Percentiles rank a stretch among this genome's conserved stretches.
These are phyloP conservation scores for Phlebopus sp. DNA, from an alignment of 1,284 basidiomycete species.

Conservation along the genomic window DNA sequence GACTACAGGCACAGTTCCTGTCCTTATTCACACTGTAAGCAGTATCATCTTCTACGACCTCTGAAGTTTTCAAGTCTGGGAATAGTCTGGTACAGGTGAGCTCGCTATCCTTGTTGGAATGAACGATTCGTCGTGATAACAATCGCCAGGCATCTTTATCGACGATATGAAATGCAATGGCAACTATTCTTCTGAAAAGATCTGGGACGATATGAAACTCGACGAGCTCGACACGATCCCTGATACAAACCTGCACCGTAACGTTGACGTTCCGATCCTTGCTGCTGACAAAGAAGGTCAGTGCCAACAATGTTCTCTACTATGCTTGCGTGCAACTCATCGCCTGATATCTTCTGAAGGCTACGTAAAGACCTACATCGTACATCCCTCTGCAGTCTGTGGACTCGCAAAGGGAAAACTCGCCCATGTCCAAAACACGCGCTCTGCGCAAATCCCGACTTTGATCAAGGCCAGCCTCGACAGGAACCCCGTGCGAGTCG, in stretches of 20 bases:
- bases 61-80: too few relatives aligned
- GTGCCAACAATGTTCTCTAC: neutral
- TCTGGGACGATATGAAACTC: slow-evolving; percentile 38
- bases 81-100: too few relatives aligned
- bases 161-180: slow-evolving; percentile 30
- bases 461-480: slow-evolving; percentile 26
- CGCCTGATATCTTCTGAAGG: too few relatives aligned
- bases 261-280: slow-evolving; percentile 37
- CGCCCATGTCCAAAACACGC: slow-evolving; percentile 31
- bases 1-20: too few relatives aligned
- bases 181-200: slow-evolving; percentile 28
- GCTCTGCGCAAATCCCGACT: slow-evolving; percentile 33
- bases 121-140: too few relatives aligned
- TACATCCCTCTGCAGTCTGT: too few relatives aligned
- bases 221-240: slow-evolving; percentile 38
- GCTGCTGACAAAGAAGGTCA: slow-evolving; percentile 35
- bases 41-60: too few relatives aligned
- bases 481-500: slow-evolving; percentile 22
- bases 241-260: slow-evolving; percentile 32
- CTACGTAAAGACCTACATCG: too few relatives aligned
- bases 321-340: too few relatives aligned
- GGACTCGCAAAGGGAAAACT: slow-evolving; percentile 24
- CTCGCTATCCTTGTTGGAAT: too few relatives aligned
- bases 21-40: too few relatives aligned
- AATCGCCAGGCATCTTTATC: slow-evolving; percentile 19